Evolutionary conservation across 2,329 filamentous ascomycete species (phyloP).

Genomic region (Fusarium sp.): DNA sequence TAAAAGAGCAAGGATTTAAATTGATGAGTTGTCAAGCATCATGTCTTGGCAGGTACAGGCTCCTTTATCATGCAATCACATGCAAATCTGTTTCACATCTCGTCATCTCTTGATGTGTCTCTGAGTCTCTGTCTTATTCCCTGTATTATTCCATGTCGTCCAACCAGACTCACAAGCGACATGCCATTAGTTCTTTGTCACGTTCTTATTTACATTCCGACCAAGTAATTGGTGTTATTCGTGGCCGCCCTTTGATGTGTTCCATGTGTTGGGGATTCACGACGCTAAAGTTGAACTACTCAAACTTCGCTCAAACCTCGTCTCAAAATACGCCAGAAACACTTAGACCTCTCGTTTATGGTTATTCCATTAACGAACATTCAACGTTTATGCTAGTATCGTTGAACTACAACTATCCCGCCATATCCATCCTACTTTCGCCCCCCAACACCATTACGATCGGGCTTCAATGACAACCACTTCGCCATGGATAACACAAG

Average conservation of each 20-base stretch:
- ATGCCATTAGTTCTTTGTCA: constrained; percentile 39
- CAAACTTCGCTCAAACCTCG: constrained; percentile 15
- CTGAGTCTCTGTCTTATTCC: constrained; percentile 16
- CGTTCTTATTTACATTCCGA: constrained; percentile 37
- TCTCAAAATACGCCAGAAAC: not conserved
- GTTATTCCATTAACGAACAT: not conserved
- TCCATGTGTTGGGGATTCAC: not conserved
- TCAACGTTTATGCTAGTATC: not conserved
- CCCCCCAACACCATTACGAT: constrained; percentile 1
- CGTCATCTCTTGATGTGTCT: constrained; percentile 22
- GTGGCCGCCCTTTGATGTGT: not conserved
- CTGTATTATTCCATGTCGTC: constrained; percentile 10
- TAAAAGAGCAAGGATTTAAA: not conserved
- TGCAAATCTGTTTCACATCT: constrained; percentile 42
- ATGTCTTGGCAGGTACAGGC: constrained; percentile 20
- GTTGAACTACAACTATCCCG: not conserved
- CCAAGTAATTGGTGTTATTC: constrained; percentile 34
- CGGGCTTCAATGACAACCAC: constrained; percentile 16
- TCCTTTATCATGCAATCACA: constrained; percentile 35
- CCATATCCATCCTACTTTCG: not conserved
- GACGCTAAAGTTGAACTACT: not conserved
- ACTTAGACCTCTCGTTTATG: not conserved
- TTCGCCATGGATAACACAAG: constrained; percentile 39
- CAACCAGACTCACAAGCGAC: constrained; percentile 25
- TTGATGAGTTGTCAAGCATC: constrained; percentile 4